phyloP scores from a whole-genome alignment of 1,284 basidiomycete species.

The Cryptococcus sp. region DNA sequence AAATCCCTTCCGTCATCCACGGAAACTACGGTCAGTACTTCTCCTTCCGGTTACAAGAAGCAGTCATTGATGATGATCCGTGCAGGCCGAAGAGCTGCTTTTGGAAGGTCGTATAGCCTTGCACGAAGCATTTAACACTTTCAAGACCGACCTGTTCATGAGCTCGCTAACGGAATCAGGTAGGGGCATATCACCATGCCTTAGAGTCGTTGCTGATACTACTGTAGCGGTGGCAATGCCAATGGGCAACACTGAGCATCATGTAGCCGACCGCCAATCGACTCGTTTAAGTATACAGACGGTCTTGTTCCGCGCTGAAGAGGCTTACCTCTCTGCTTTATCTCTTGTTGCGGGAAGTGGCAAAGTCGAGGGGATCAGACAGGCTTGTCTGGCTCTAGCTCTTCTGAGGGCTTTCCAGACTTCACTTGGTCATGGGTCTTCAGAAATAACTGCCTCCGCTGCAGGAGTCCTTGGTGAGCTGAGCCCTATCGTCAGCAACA shows the following conservation, averaged over 20 bases:
- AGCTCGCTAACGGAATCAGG: constrained; percentile 84
- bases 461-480: constrained; percentile 68
- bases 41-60: constrained; percentile 59
- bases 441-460: constrained; percentile 60
- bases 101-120: constrained; percentile 73
- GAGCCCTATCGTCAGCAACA: not conserved
- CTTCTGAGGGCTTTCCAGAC: constrained; percentile 74
- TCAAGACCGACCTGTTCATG: constrained; percentile 80
- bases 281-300: constrained; percentile 65
- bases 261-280: constrained; percentile 51
- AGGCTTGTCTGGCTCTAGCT: constrained; percentile 69
- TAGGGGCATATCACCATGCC: constrained; percentile 8
- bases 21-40: constrained; percentile 28
- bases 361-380: constrained; percentile 68
- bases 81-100: constrained; percentile 69
- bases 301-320: constrained; percentile 67
- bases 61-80: not conserved
- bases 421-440: constrained; percentile 66
- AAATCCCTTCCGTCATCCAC: constrained; percentile 31
- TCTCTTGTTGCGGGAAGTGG: constrained; percentile 63
- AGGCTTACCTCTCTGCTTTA: constrained; percentile 69
- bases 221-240: constrained; percentile 75
- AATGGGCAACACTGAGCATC: constrained; percentile 66
- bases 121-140: constrained; percentile 71
- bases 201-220: not conserved